Evolutionary conservation across 495 filamentous ascomycete species (phyloP).

Genomic region (Aspergillus sparsus): DNA sequence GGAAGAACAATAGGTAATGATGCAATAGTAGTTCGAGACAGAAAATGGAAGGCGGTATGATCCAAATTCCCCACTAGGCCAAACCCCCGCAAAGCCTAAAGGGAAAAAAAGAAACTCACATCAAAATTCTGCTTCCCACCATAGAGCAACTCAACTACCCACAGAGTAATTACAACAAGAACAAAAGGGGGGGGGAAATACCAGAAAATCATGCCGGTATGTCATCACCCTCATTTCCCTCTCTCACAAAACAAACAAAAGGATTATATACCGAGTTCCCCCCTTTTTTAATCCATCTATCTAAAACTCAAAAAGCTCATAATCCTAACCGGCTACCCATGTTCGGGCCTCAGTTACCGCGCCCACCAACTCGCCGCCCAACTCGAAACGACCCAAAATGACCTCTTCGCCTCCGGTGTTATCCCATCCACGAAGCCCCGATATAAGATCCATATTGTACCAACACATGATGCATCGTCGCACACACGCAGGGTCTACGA

Average conservation of each 20-base stretch:
- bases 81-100: too few relatives aligned
- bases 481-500: slow-evolving; percentile 51
- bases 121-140: too few relatives aligned
- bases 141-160: too few relatives aligned
- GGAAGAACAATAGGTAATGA: too few relatives aligned
- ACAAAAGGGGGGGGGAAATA: too few relatives aligned
- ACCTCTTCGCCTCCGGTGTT: slow-evolving; percentile 55
- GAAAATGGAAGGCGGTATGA: too few relatives aligned
- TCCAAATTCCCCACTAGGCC: too few relatives aligned
- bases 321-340: slow-evolving; percentile 87
- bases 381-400: slow-evolving; percentile 44
- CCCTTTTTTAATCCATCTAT: background rate
- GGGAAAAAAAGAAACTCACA: too few relatives aligned
- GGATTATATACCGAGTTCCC: background rate
- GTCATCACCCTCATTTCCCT: background rate
- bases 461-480: slow-evolving; percentile 48
- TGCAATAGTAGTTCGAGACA: too few relatives aligned
- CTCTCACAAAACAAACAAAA: background rate
- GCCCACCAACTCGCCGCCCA: slow-evolving; percentile 68
- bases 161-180: too few relatives aligned
- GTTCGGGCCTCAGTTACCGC: slow-evolving; percentile 89
- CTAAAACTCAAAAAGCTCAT: slow-evolving; percentile 64
- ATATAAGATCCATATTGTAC: slow-evolving; percentile 58
- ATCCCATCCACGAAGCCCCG: slow-evolving; percentile 52
- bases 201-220: slow-evolving; percentile 10